A percentile compares a stretch with the other conserved stretches of the same genome.
Evolutionary conservation across 2,329 filamentous ascomycete species (phyloP).

Genomic region (Cladosporium sp.): DNA sequence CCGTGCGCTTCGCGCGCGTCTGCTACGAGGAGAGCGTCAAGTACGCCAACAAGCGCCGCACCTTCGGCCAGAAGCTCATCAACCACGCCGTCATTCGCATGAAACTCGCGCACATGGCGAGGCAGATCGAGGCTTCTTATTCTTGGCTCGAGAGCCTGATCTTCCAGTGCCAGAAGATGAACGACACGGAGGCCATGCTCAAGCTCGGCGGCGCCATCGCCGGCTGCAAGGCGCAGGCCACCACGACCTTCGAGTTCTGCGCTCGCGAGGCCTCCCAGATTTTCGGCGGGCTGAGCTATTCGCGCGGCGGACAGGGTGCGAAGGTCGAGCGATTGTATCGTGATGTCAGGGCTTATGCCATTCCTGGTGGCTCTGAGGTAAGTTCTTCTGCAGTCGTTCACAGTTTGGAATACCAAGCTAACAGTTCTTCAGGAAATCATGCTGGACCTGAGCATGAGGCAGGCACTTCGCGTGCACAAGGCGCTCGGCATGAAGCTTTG

Average conservation of each 20-base stretch:
- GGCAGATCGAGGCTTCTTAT: constrained; percentile 95
- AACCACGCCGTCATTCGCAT: constrained; percentile 96
- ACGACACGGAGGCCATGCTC: constrained; percentile 91
- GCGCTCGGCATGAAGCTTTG: constrained; percentile 94
- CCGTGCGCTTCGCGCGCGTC: constrained; percentile 87
- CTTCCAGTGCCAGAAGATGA: constrained; percentile 90
- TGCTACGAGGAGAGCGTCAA: constrained; percentile 96
- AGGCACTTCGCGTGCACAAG: constrained; percentile 84
- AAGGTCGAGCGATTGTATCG: constrained; percentile 94
- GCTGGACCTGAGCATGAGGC: constrained; percentile 91
- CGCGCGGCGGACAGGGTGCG: constrained; percentile 85
- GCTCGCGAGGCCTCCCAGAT: constrained; percentile 95
- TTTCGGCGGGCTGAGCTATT: constrained; percentile 91
- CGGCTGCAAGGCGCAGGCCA: constrained; percentile 87
- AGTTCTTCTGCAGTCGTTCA: constrained; percentile 95
- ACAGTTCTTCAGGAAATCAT: constrained; percentile 68
- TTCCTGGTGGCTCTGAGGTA: constrained; percentile 92
- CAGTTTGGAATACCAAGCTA: constrained; percentile 34
- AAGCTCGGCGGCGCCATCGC: constrained; percentile 93
- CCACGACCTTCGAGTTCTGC: constrained; percentile 95
- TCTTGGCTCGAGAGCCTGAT: constrained; percentile 95
- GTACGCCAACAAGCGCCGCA: constrained; percentile 94
- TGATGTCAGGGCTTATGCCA: constrained; percentile 90
- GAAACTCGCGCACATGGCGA: constrained; percentile 97
- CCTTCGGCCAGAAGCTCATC: constrained; percentile 94